These are phyloP conservation scores for Anaeromyces robustus DNA, from an alignment of 192 early-diverging fungal species.

Conservation along the genomic window DNA sequence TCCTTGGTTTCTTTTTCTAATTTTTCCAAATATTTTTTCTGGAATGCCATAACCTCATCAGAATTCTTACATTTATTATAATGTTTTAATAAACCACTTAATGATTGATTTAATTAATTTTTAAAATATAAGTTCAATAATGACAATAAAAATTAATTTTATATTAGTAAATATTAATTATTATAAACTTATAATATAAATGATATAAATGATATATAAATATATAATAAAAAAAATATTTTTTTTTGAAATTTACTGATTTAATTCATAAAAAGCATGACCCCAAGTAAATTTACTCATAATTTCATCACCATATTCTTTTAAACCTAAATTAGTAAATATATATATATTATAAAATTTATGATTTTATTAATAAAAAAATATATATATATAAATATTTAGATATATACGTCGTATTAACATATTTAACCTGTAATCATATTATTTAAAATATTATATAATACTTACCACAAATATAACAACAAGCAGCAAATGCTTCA, in stretches of 20 bases:
- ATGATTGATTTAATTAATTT: too few relatives aligned
- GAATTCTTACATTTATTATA: conserved; percentile 66
- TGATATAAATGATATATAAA: neutral
- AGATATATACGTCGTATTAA: too few relatives aligned
- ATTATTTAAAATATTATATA: too few relatives aligned
- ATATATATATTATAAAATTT: neutral
- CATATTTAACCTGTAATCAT: too few relatives aligned
- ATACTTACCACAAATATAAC: conserved; percentile 62
- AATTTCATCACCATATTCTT: conserved; percentile 54
- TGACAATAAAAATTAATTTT: too few relatives aligned
- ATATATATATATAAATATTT: too few relatives aligned
- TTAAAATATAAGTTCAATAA: too few relatives aligned
- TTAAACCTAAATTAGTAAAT: conserved; percentile 24
- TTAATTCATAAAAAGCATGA: conserved; percentile 78
- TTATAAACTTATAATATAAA: neutral
- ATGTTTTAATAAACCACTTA: conserved; percentile 48
- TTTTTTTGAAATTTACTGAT: conserved; percentile 30
- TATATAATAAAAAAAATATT: neutral
- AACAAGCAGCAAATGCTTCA: conserved; percentile 87
- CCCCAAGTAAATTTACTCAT: conserved; percentile 91
- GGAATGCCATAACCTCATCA: conserved; percentile 50
- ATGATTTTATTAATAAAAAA: too few relatives aligned
- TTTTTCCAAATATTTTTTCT: conserved; percentile 64
- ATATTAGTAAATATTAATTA: neutral
- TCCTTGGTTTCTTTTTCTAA: conserved; percentile 46